Evolutionary conservation across 805 yeast species (phyloP).

Genomic region (Yueomyces sinensis): DNA sequence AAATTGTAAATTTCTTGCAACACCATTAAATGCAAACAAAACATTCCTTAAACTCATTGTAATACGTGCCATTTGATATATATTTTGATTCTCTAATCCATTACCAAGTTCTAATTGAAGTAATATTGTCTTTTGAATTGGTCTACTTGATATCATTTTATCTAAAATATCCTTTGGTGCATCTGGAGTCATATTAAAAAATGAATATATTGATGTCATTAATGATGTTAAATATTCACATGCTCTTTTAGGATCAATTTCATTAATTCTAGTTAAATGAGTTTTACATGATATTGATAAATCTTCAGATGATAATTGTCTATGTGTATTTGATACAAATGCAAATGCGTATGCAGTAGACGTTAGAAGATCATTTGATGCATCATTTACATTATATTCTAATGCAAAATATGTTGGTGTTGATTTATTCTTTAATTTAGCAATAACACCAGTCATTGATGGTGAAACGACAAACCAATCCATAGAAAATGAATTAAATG

Average conservation of each 20-base stretch:
- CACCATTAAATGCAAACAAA: constrained; percentile 24
- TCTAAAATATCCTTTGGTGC: constrained; percentile 25
- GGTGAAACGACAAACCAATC: constrained; percentile 25
- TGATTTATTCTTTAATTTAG: constrained; percentile 8
- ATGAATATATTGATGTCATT: constrained; percentile 18
- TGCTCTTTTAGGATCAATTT: constrained; percentile 14
- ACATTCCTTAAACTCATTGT: constrained; percentile 21
- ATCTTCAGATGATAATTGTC: constrained; percentile 24
- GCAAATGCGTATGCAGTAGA: constrained; percentile 24
- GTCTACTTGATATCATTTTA: constrained; percentile 24
- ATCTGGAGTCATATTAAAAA: constrained; percentile 24
- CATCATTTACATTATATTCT: constrained; percentile 5
- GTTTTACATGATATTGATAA: constrained; percentile 23
- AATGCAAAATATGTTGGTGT: constrained; percentile 13
- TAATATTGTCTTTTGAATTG: constrained; percentile 23
- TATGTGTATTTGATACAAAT: constrained; percentile 23
- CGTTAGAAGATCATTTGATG: constrained; percentile 11
- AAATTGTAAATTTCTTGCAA: constrained; percentile 23
- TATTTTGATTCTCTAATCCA: constrained; percentile 13
- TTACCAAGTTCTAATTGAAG: constrained; percentile 24
- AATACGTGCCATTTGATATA: constrained; percentile 22
- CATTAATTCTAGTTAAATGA: constrained; percentile 12
- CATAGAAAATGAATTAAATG: constrained; percentile 11
- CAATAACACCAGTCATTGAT: constrained; percentile 20
- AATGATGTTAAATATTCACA: constrained; percentile 15